Base-by-base conservation (phyloP, 345 rosid species). In the Cardamine chenopodiifolia region DNA sequence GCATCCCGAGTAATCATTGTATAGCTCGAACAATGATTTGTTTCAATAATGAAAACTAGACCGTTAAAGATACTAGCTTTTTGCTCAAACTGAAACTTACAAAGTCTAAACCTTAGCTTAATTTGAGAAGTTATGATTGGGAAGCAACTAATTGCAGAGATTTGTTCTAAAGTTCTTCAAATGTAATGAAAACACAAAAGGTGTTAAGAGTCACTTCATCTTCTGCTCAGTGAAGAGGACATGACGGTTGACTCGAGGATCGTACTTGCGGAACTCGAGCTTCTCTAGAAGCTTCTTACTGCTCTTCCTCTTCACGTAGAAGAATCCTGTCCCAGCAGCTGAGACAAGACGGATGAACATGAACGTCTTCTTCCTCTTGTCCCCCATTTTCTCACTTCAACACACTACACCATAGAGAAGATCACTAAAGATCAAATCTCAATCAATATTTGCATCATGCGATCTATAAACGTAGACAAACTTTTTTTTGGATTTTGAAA, bases 291-390 rank as follows among this genome's bases (percentile, higher is more conserved):
- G 79, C 39, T 85, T 87, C 70, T 89, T 88, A 6, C 86, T 76
- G 73, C 97, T 94, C 87, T 91, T 94, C 86, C 83, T 87, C 89
- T 91, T 91, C 40, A 90, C 98, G 62, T 91, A 94, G 85, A 94
- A 94, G 85, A 94, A 94, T 20, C 97, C 97, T 52, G 95, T 91
- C 61, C 98, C 96, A 42, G 98, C 97, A 25, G 97, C 91, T 0
- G 98, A 93, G 31, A 93, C 94, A 4, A 93, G 87, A 76, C 96
- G 86, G 42, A 91, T 85, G 77, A 93, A 91, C 87, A 91, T 90
- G 57, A 90, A 90, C 39, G 93, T 85, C 86, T 86, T 90, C 86
- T 88, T 89, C 85, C 86, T 89, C 83, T 88, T 92, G 83, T 86
- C 96, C 66, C 97, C 96, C 98, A 93, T 55, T 26, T 65, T 70